Conservation (phyloP, 768 basidiomycete genomes). For the Amanita fuliginea region DNA sequence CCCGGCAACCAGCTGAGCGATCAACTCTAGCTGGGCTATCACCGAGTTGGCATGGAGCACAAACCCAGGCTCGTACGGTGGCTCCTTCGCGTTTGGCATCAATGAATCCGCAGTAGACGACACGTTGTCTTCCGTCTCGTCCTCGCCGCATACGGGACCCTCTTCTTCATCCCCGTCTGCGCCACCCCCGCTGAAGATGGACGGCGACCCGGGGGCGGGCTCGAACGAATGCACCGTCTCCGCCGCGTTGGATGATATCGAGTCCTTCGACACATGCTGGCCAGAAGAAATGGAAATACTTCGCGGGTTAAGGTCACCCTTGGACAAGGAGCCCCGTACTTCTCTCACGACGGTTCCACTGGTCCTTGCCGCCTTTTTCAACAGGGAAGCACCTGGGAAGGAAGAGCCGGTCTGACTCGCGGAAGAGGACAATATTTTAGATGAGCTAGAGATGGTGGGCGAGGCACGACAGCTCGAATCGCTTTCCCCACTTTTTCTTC, state of each 20-base stretch:
- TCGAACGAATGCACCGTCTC: not conserved
- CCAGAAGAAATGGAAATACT: not conserved
- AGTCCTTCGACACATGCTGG: not conserved
- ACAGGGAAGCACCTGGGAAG: not conserved
- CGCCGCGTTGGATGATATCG: not conserved
- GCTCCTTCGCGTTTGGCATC: conserved; percentile 27
- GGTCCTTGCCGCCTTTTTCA: not conserved
- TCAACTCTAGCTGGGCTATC: conserved; percentile 71
- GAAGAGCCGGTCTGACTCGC: not conserved
- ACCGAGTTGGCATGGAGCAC: conserved; percentile 61
- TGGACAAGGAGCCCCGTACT: not conserved
- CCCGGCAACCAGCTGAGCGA: conserved; percentile 48
- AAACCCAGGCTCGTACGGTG: conserved; percentile 50
- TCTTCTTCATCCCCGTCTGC: not conserved
- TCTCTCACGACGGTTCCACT: not conserved
- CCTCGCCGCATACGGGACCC: conserved; percentile 7
- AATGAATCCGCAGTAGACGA: conserved; percentile 18
- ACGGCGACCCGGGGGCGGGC: not conserved
- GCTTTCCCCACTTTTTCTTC: conserved; percentile 36
- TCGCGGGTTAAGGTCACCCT: not conserved
- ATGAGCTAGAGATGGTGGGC: not conserved
- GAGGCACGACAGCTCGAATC: conserved; percentile 21
- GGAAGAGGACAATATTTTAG: too few species aligned
- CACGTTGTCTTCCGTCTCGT: conserved; percentile 24
- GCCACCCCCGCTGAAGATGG: not conserved